These are phyloP conservation scores for Candida xiaguanensis DNA, from an alignment of 805 yeast species.

Conservation along the genomic window DNA sequence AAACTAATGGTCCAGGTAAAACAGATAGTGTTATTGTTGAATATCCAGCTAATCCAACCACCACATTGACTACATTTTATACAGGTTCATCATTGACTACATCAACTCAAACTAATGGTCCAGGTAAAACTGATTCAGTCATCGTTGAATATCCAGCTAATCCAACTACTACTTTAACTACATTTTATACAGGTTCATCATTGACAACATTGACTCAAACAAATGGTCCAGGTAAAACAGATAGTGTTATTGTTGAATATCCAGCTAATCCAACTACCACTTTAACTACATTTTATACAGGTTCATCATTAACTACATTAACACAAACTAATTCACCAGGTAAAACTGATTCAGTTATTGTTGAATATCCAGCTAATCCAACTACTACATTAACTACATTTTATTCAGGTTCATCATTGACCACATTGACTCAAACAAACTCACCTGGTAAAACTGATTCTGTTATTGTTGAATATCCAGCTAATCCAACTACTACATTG, in stretches of 20 bases:
- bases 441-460: conserved; percentile 1
- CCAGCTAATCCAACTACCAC: conserved; percentile 15
- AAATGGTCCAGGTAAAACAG: conserved; percentile 10
- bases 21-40: conserved; percentile 10
- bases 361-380: conserved; percentile 16
- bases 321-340: conserved; percentile 11
- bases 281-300: conserved; percentile 11
- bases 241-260: conserved; percentile 11
- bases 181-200: conserved; percentile 11
- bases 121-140: conserved; percentile 8
- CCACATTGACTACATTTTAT: conserved; percentile 3
- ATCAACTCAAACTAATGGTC: conserved; percentile 1
- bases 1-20: not conserved
- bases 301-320: conserved; percentile 9
- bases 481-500: conserved; percentile 3
- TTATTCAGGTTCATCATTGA: conserved; percentile 2
- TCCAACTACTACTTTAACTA: conserved; percentile 11
- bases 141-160: conserved; percentile 12
- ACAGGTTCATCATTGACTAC: conserved; percentile 6
- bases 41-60: conserved; percentile 14
- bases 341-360: conserved; percentile 9
- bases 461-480: conserved; percentile 3
- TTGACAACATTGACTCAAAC: conserved; percentile 10
- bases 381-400: conserved; percentile 2
- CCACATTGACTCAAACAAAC: conserved; percentile 4